Evolutionary conservation across 140 eudicot species (phyloP), one percentile per base, ranked within the genome.

Genomic region (Senecio squalidus): DNA sequence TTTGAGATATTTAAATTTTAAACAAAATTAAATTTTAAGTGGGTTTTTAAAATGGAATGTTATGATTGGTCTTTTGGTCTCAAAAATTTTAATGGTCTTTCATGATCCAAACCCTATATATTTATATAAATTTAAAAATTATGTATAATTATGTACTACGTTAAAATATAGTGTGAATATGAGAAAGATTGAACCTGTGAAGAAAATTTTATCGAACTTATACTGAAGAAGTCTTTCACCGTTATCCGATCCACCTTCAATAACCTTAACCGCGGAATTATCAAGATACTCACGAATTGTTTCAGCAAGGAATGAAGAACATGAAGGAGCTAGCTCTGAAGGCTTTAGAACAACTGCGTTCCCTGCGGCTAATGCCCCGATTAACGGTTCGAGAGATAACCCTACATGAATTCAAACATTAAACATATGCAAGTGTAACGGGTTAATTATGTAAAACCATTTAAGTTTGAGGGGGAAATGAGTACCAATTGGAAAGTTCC

Each of bases 401-500:
- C 95, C 97, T 89, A 11, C 31, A 71, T 23, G 9, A 1, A 40
- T 29, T n/a, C n/a, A n/a, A n/a, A n/a, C n/a, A n/a, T n/a, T n/a
- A n/a, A n/a, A n/a, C n/a, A n/a, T n/a, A n/a, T n/a, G n/a, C n/a
- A n/a, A n/a, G n/a, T n/a, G n/a, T n/a, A 43, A 52, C 36, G 56
- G 39, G 40, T 22, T 7, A 20, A 16, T 28, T 21, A n/a, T 39
- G 67, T 0, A 69, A 60, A 22, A 52, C 49, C 6, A 39, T 13
- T 16, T 60, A 30, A 53, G 30, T n/a, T 24, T 59, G 4, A 6
- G 43, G 60, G 66, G 68, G 38, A 29, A 31, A 18, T 39, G 44
- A 55, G 53, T 69, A 86, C 98, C 96, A 55, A 91, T 62, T 43
- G 98, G 98, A 16, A 89, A 80, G 73, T 89, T 89, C 97, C 97